Base-by-base conservation (phyloP, 169 alveolate species). In the Cryptosporidium muris region DNA sequence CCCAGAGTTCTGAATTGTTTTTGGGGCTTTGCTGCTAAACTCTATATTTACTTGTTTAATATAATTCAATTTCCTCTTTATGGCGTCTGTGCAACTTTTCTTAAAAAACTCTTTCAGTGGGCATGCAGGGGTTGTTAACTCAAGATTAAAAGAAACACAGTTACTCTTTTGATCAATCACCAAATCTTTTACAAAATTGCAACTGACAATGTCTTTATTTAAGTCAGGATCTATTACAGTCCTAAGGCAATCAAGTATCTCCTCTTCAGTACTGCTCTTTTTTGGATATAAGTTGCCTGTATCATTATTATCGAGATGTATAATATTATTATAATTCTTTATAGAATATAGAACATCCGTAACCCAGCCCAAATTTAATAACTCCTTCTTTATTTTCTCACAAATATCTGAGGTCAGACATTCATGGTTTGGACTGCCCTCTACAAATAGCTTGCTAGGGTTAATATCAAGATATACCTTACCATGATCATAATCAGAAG, bases 81-180 rank as follows among this genome's bases (percentile, higher is more conserved):
- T 65, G 7, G 80, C 66, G 47, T 81, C 38, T 48, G 63, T 81
- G 48, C 94, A 91, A 12, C 64, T 88, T 16, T 65, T 53, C 47
- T 88, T 89, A 54, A 92, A 89, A 36, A 80, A 85, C 25, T 89
- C 93, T 42, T 91, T 91, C 64, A 92, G 88, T 49, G 95, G 95
- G 51, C 95, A 92, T 16, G 93, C 92, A 7, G 95, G 95, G 16
- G 95, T 92, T 25, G 95, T 92, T 63, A 92, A 88, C 38, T 91
- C 85, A 53, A 92, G 65, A 36, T 88, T 90, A 60, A 92, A 91
- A 8, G 81, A 63, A 38, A 92, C 93, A 2, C 47, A 7, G 52
- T 89, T 85, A 5, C 82, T 67, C 9, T 80, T 80, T 47, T 11
- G 38, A 14, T 90, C 90, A 36, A 92, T 82, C 49, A 49, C 66